A percentile compares a stretch with the other conserved stretches of the same genome.
phyloP scores from a whole-genome alignment of 106 monocot species.

The Xerophyta viscosa region DNA sequence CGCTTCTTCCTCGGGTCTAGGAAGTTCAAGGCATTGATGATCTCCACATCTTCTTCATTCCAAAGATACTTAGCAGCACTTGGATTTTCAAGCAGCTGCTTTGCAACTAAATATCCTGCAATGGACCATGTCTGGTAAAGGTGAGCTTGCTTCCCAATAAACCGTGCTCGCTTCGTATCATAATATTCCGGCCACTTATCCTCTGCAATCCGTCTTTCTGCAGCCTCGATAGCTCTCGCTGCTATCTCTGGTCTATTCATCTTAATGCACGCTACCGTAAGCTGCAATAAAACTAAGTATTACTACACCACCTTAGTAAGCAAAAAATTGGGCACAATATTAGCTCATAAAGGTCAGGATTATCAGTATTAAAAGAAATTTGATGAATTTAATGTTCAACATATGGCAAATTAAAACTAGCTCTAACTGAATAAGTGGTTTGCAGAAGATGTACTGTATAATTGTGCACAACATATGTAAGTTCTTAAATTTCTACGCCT shows the following conservation, averaged over 20 bases:
- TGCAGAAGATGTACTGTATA: too few relatives aligned
- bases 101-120: conserved; percentile 90
- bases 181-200: conserved; percentile 94
- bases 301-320: too few relatives aligned
- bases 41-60: conserved; percentile 86
- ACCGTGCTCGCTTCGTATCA: conserved; percentile 72
- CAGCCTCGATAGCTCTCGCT: conserved; percentile 68
- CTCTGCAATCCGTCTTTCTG: conserved; percentile 52
- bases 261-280: conserved; percentile 92
- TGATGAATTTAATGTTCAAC: too few relatives aligned
- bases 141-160: conserved; percentile 91
- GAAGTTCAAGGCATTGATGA: conserved; percentile 59
- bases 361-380: too few relatives aligned
- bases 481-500: too few relatives aligned
- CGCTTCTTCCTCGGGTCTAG: conserved; percentile 57
- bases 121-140: conserved; percentile 94
- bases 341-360: too few relatives aligned
- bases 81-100: conserved; percentile 74
- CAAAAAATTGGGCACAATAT: too few relatives aligned
- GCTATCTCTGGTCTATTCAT: conserved; percentile 91
- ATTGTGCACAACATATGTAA: too few relatives aligned
- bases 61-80: conserved; percentile 61
- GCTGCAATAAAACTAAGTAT: conserved; percentile 27
- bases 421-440: too few relatives aligned
- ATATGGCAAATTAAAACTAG: too few relatives aligned